phyloP scores from a whole-genome alignment of 805 yeast species.

The Saccharomycopsis guyanensis region DNA sequence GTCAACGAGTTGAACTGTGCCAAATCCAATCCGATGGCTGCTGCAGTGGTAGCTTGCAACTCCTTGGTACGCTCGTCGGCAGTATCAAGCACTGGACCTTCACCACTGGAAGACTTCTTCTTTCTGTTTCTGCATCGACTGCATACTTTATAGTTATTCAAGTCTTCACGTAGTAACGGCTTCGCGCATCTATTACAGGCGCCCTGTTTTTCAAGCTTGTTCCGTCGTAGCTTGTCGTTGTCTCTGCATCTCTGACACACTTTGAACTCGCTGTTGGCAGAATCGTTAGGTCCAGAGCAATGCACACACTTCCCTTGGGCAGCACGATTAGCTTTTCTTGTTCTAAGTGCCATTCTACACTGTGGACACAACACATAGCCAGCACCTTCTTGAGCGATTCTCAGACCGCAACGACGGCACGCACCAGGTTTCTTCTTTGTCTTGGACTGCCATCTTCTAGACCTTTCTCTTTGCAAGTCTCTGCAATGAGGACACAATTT shows the following conservation, averaged over 20 bases:
- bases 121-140: constrained; percentile 44
- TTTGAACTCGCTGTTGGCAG: constrained; percentile 40
- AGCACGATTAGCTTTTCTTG: constrained; percentile 50
- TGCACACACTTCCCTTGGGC: constrained; percentile 63
- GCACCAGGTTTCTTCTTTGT: constrained; percentile 55
- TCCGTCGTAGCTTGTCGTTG: constrained; percentile 51
- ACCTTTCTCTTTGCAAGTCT: constrained; percentile 52
- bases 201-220: constrained; percentile 48
- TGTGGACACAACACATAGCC: constrained; percentile 53
- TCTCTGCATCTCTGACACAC: constrained; percentile 61
- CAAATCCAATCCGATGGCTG: constrained; percentile 1
- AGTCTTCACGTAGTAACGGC: constrained; percentile 37
- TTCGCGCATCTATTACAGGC: constrained; percentile 58
- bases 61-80: neutral
- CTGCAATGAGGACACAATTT: constrained; percentile 61
- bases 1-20: neutral
- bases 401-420: constrained; percentile 56
- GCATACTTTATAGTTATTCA: constrained; percentile 51
- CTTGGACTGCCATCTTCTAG: constrained; percentile 56
- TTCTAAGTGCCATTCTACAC: constrained; percentile 48
- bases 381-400: constrained; percentile 42
- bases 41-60: neutral
- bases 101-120: constrained; percentile 29
- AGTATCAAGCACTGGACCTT: neutral
- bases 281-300: constrained; percentile 51